Base-by-base conservation (phyloP, 1,284 basidiomycete species). In the Boletus sp. region DNA sequence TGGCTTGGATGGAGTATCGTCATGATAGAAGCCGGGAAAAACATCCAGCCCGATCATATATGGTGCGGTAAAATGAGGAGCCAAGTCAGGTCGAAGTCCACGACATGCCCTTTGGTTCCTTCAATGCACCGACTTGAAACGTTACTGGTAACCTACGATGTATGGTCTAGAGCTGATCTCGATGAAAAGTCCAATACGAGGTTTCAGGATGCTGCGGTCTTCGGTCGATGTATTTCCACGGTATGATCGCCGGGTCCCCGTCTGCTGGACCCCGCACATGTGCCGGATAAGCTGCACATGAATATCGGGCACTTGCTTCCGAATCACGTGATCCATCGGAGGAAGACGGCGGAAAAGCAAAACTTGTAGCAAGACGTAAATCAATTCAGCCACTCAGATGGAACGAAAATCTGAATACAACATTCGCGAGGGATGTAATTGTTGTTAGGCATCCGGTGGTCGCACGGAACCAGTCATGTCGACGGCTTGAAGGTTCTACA, bases 21-120 rank as follows among this genome's bases (percentile, higher is more conserved):
- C 28, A 38, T 50, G 28, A 35, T 33, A 19, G 23, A 48, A 47
- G 37, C 51, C 62, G 43, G 46, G 30, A 46, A 48, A 63, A 49
- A 52, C 10, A 23, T 54, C n/a, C 37, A 37, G 21, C n/a, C 27
- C 23, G 43, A 44, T 35, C 51, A 28, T 17, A 40, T 35, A 48
- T 14, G 27, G n/a, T 7, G 46, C 23, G 21, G 54, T 38, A 30
- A 17, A 11, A 40, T 40, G 35, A 25, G 19, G 28, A 40, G 43
- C 30, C 21, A 23, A 46, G 19, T 31, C 23, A 53, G 30, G 16
- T 37, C 11, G 50, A 46, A 21, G 23, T 46, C 62, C 51, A 21
- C 14, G 35, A 28, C 17, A 43, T 27, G 23, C 2, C 10, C 38
- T 38, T 48, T 46, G 50, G 46, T 38, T 35, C 33, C n/a, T 43